Base-by-base conservation (phyloP, 2,329 filamentous ascomycete species). In the Sporothrix luriei region DNA sequence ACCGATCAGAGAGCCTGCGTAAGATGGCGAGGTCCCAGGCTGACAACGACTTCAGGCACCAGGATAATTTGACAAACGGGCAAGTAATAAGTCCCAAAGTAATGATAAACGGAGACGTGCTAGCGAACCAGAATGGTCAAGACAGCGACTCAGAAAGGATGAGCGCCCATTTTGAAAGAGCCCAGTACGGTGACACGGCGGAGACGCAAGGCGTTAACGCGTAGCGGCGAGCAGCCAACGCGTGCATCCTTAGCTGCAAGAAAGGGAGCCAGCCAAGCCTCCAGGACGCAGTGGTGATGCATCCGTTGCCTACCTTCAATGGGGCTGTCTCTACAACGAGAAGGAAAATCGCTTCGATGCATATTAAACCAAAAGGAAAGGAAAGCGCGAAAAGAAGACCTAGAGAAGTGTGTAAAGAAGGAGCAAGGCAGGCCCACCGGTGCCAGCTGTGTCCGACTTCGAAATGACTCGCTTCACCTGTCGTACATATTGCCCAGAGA, bases 191-290 rank as follows among this genome's bases (percentile, higher is more conserved):
- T 24, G 55, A 61, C 33, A 7, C 21, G n/a, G 11, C 54, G 29
- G 49, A 61, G 55, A 61, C 38, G 55, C 55, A 61, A 61, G 33
- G 55, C 33, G n/a, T 38, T 38, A 61, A 21, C 55, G 55, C 55
- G 55, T 38, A 33, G 55, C 24, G 33, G 21, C 55, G 49, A 11
- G 5, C 38, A 11, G 38, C 38, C 57, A 46, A 38, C 57, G 57
- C 33, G 29, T 61, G 38, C 57, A 62, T 46, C 3, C n/a, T 26
- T 46, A 19, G 33, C 38, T 62, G 57, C 57, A 46, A 16, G 57
- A 16, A 62, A 46, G n/a, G 57, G 38, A 62, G 38, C 38, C 48
- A n/a, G 54, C 54, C 29, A 1, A 33, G 54, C 54, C 26, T 38
- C 26, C 19, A 19, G 29, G 54, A 19, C 29, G 26, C 52, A 33